These are phyloP conservation scores for Hymenoscyphus infarciens DNA, from an alignment of 2,329 filamentous ascomycete genomes.

Conservation along the genomic window DNA sequence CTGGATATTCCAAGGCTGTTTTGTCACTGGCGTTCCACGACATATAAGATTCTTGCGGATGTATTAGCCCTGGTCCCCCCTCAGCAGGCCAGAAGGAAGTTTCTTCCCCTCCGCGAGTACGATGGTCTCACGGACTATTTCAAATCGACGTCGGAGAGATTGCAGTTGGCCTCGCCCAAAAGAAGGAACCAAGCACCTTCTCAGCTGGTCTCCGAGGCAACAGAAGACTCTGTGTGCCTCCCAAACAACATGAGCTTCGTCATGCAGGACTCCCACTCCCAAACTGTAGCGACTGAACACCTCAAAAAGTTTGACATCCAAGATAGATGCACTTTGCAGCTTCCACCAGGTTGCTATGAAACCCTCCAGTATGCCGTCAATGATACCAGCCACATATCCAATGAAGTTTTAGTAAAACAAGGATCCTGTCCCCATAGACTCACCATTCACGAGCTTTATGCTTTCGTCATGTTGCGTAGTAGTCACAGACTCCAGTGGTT, in stretches of 20 bases:
- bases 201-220: not conserved
- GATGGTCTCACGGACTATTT: not conserved
- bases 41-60: slow-evolving; percentile 22
- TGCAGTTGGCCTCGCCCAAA: not conserved
- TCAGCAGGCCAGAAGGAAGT: not conserved
- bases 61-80: slow-evolving; percentile 6
- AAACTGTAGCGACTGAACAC: slow-evolving; percentile 12
- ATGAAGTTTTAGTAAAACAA: not conserved
- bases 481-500: slow-evolving; percentile 46
- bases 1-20: slow-evolving; percentile 40
- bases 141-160: not conserved
- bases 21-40: slow-evolving; percentile 48
- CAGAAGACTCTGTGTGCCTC: not conserved
- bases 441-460: not conserved
- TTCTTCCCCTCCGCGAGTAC: not conserved
- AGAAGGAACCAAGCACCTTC: not conserved
- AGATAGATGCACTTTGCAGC: slow-evolving; percentile 40
- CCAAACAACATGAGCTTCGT: not conserved
- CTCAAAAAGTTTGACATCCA: slow-evolving; percentile 26
- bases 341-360: slow-evolving; percentile 33
- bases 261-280: not conserved
- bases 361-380: slow-evolving; percentile 30
- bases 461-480: not conserved
- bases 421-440: not conserved
- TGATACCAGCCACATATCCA: slow-evolving; percentile 25